Evolutionary conservation across 2,329 filamentous ascomycete species (phyloP).

Genomic region (Lasiodiplodia sp.): DNA sequence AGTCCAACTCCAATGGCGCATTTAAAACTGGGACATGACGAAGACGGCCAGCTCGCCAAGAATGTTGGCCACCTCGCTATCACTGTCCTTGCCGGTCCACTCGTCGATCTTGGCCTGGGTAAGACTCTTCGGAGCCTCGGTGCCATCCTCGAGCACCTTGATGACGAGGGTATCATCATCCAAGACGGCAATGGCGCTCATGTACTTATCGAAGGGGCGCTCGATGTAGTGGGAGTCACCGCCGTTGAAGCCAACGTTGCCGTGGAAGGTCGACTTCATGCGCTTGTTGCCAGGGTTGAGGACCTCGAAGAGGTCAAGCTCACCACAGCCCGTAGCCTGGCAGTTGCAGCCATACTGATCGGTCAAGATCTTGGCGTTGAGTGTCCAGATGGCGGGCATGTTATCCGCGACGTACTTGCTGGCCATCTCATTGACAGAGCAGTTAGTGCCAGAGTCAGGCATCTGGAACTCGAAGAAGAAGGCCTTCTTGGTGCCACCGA

Average conservation of each 20-base stretch:
- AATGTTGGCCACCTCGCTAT: slow-evolving; percentile 46
- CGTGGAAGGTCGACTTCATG: slow-evolving; percentile 72
- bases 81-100: slow-evolving; percentile 50
- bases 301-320: slow-evolving; percentile 79
- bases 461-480: slow-evolving; percentile 79
- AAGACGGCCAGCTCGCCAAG: slow-evolving; percentile 36
- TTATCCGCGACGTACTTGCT: slow-evolving; percentile 44
- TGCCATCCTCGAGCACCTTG: slow-evolving; percentile 61
- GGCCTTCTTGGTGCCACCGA: slow-evolving; percentile 72
- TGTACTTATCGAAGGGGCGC: slow-evolving; percentile 65
- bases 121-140: slow-evolving; percentile 37
- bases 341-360: slow-evolving; percentile 79
- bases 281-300: slow-evolving; percentile 69
- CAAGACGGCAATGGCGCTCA: slow-evolving; percentile 65
- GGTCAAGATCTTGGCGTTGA: slow-evolving; percentile 76
- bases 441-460: slow-evolving; percentile 65
- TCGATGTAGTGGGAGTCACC: slow-evolving; percentile 76
- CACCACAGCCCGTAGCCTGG: slow-evolving; percentile 74
- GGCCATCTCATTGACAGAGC: slow-evolving; percentile 45
- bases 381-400: slow-evolving; percentile 74
- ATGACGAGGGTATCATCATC: slow-evolving; percentile 40
- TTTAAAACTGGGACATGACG: slow-evolving; percentile 23
- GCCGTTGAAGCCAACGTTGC: slow-evolving; percentile 64
- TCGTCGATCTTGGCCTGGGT: slow-evolving; percentile 18
- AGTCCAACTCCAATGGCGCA: background rate